Conservation (phyloP, 768 basidiomycete species). For the Lyophyllum atratum region DNA sequence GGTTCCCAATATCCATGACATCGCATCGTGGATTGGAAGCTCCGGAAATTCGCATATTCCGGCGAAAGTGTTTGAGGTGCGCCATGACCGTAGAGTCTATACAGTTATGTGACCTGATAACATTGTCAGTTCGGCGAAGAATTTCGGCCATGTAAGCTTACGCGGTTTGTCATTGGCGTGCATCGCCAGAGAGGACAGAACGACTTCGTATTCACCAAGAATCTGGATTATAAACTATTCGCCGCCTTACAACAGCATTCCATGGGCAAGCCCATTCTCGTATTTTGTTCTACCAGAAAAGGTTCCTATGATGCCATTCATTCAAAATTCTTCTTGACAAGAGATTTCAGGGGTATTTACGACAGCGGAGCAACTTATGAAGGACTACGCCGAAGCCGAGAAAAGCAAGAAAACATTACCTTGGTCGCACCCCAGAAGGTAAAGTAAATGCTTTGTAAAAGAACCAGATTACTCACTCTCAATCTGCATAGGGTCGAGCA, state of each 20-base stretch:
- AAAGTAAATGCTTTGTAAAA: slow-evolving; percentile 4
- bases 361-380: slow-evolving; percentile 78
- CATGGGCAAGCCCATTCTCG: slow-evolving; percentile 77
- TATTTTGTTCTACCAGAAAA: slow-evolving; percentile 91
- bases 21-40: slow-evolving; percentile 84
- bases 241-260: slow-evolving; percentile 72
- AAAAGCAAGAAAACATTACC: slow-evolving; percentile 54
- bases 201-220: slow-evolving; percentile 75
- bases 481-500: slow-evolving; percentile 48
- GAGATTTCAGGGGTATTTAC: slow-evolving; percentile 48
- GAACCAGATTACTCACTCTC: slow-evolving; percentile 4
- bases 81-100: neutral
- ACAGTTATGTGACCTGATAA: neutral
- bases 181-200: slow-evolving; percentile 64
- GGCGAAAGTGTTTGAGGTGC: slow-evolving; percentile 73
- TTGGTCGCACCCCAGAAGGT: slow-evolving; percentile 69
- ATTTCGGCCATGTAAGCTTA: slow-evolving; percentile 84
- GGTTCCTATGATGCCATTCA: slow-evolving; percentile 39
- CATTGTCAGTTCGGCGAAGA: slow-evolving; percentile 83
- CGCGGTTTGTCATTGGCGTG: slow-evolving; percentile 72
- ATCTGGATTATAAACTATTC: slow-evolving; percentile 75
- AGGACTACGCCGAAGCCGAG: slow-evolving; percentile 64
- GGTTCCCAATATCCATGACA: slow-evolving; percentile 89
- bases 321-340: neutral
- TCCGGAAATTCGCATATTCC: slow-evolving; percentile 32